Evolutionary conservation across 1,139 yeast genomes (phyloP).

Genomic region (Suhomyces kunorum): DNA sequence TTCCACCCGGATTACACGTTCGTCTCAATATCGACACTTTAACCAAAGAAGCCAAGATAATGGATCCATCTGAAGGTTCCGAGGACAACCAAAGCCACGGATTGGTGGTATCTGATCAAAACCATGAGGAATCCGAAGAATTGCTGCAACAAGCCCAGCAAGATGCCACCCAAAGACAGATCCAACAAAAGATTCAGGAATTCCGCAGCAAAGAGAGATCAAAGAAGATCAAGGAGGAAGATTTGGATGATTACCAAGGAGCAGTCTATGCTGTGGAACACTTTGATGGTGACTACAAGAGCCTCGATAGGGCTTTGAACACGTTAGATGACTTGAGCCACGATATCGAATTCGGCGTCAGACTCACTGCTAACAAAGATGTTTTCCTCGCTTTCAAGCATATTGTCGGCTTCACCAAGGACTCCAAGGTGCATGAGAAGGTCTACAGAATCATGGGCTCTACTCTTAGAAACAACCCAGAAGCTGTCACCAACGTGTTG

Average conservation of each 20-base stretch:
- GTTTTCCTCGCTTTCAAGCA: slow-evolving; percentile 23
- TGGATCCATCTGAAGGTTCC: slow-evolving; percentile 30
- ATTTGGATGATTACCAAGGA: slow-evolving; percentile 28
- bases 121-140: slow-evolving; percentile 17
- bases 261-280: slow-evolving; percentile 30
- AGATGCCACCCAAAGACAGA: slow-evolving; percentile 13
- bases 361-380: slow-evolving; percentile 27
- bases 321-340: slow-evolving; percentile 61
- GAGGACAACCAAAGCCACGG: slow-evolving; percentile 15
- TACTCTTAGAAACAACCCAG: slow-evolving; percentile 70
- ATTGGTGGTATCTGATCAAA: slow-evolving; percentile 19
- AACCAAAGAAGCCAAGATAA: slow-evolving; percentile 63
- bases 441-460: slow-evolving; percentile 55
- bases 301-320: slow-evolving; percentile 40
- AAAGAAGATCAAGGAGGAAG: slow-evolving; percentile 20
- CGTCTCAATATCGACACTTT: slow-evolving; percentile 70
- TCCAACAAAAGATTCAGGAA: slow-evolving; percentile 19
- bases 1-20: slow-evolving; percentile 80
- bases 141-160: slow-evolving; percentile 14
- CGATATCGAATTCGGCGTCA: slow-evolving; percentile 62
- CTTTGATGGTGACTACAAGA: slow-evolving; percentile 16
- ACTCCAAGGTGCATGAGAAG: slow-evolving; percentile 38
- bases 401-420: slow-evolving; percentile 15
- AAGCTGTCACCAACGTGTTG: slow-evolving; percentile 48
- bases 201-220: slow-evolving; percentile 14